These are phyloP conservation scores for Microglena sp. DNA, from an alignment of 139 green algal genomes.

Conservation along the genomic window DNA sequence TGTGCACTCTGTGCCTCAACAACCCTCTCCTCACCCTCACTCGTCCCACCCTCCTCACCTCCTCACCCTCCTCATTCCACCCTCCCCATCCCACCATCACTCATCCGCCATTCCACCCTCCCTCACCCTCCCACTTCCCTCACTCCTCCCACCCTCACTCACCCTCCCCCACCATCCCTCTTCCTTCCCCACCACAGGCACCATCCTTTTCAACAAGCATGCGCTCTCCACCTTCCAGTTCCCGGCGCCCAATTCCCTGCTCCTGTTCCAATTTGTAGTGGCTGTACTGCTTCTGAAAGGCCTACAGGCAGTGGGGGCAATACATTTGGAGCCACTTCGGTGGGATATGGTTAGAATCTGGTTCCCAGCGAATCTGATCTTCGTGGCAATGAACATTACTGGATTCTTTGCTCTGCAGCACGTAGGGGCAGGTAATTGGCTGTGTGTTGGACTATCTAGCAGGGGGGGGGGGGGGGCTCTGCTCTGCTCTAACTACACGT, in stretches of 20 bases:
- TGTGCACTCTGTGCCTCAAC: no score
- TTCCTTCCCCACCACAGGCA: no score
- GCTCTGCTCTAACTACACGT: no score
- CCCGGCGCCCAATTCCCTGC: conserved; percentile 28
- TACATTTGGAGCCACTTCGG: conserved; percentile 22
- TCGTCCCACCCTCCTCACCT: no score
- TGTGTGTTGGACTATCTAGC: no score
- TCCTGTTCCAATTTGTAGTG: conserved; percentile 29
- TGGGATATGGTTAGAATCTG: conserved; percentile 41
- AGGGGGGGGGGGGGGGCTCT: no score
- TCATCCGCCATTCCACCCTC: conserved; percentile 18
- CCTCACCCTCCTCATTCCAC: no score
- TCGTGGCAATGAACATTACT: conserved; percentile 82
- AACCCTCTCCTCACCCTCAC: no score
- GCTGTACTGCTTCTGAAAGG: conserved; percentile 20
- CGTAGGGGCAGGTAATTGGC: conserved; percentile 37
- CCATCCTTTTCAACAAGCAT: conserved; percentile 42
- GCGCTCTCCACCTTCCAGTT: conserved; percentile 26
- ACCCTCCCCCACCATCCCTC: no score
- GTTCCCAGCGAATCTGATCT: conserved; percentile 89
- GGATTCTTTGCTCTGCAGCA: conserved; percentile 69
- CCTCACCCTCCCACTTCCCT: no score
- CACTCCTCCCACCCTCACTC: no score
- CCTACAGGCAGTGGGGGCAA: conserved; percentile 13
- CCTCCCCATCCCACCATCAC: no score